These are phyloP conservation scores for Calonectria pteridis DNA, from an alignment of 2,329 filamentous ascomycete genomes.

Conservation along the genomic window DNA sequence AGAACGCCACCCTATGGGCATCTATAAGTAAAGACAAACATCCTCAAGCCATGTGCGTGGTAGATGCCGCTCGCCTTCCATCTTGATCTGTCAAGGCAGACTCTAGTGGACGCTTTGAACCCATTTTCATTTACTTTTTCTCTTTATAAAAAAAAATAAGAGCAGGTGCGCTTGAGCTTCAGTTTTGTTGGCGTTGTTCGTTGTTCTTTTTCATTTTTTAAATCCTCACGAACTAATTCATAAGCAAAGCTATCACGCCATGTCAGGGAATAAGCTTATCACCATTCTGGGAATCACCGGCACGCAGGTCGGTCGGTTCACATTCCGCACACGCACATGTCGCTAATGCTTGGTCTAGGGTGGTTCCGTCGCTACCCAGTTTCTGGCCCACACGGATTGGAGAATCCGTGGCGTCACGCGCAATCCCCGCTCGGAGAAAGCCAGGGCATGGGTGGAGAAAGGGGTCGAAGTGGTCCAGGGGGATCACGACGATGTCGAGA, in stretches of 20 bases:
- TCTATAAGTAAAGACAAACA: too few relatives aligned
- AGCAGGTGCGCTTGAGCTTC: too few relatives aligned
- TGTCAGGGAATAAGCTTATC: neutral
- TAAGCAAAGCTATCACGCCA: neutral
- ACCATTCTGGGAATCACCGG: neutral
- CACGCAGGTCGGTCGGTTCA: neutral
- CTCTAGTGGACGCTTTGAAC: too few relatives aligned
- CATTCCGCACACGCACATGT: neutral
- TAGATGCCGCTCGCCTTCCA: too few relatives aligned
- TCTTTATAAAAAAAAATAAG: too few relatives aligned
- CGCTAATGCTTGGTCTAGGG: neutral
- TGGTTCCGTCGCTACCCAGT: neutral
- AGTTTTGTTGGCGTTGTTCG: too few relatives aligned
- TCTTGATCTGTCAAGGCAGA: too few relatives aligned
- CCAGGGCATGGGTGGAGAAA: neutral
- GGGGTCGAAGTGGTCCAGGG: neutral
- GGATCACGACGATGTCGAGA: neutral
- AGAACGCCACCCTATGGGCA: too few relatives aligned
- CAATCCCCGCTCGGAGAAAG: neutral
- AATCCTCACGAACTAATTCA: too few relatives aligned
- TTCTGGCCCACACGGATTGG: neutral
- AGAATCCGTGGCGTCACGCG: neutral
- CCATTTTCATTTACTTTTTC: too few relatives aligned
- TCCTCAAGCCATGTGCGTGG: too few relatives aligned
- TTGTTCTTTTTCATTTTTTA: too few relatives aligned